Base-by-base conservation (phyloP, 768 basidiomycete species). In the Auricularia cornea region DNA sequence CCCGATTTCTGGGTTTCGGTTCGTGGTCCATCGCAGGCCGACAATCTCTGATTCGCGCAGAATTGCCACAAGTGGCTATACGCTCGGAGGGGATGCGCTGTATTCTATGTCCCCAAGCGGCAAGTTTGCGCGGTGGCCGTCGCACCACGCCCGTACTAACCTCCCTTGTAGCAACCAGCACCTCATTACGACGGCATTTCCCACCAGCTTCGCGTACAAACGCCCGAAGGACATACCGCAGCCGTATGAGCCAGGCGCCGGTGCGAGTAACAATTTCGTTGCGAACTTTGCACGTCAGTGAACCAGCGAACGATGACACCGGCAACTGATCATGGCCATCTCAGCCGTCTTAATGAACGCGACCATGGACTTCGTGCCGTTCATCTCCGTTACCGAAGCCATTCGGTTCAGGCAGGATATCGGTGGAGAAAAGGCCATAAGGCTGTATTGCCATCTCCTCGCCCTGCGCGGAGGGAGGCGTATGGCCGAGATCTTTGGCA, bases 31-130 rank as follows among this genome's bases (percentile, higher is more conserved):
- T 16, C 3, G 18, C 18, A 20, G 10, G 29, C 20, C 29, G 5
- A 44, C 31, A 38, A 62, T 32, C 32, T 38, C 61, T 60, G 33
- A 56, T 59, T 5, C 44, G 26, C 18, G 30, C 20, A 90, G 84
- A 92, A 92, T 68, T 88, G 87, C 66, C 89, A 94, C 74, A 94
- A 94, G 73, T 95, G 93, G 92, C 75, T 93, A 2, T 86, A 80
- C 67, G 79, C 83, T 3, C 87, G 90, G 71, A 81, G 92, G 4
- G 77, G 83, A 1, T 84, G 80, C 54, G 85, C 89, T 0, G 77
- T 88, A 20, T 75, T 94, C 18, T 94, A 94, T 70, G 88, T 90
- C 4, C 88, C 91, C 0, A 79, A 76, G 63, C 73, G 83, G 84
- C 83, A 63, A 32, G 79, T 64, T n/a, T 29, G 18, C 3, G 29